These are phyloP conservation scores for Populus tremula DNA, from an alignment of 345 rosid species.

Conservation along the genomic window DNA sequence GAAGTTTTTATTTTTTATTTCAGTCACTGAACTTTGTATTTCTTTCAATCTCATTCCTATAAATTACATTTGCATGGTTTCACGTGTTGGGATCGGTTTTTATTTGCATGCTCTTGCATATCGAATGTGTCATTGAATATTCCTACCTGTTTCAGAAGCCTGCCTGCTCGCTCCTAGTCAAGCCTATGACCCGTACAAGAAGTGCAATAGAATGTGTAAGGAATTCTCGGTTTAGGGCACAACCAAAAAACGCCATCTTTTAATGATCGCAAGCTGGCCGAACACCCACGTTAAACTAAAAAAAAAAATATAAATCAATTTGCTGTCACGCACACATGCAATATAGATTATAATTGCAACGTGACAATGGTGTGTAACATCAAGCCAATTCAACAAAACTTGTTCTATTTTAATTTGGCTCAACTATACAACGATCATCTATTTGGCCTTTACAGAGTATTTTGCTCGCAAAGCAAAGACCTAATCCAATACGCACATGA, in stretches of 20 bases:
- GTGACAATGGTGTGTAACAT: background rate
- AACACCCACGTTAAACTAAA: too few species aligned
- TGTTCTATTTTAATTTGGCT: background rate
- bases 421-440: conserved; percentile 13
- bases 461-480: background rate
- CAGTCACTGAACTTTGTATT: too few species aligned
- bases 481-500: background rate
- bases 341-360: background rate
- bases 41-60: too few species aligned
- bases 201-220: background rate
- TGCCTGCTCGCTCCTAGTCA: background rate
- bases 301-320: background rate
- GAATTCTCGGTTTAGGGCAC: background rate
- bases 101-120: too few species aligned
- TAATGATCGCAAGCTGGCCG: too few species aligned
- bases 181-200: background rate
- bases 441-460: conserved; percentile 4
- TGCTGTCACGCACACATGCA: background rate
- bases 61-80: too few species aligned
- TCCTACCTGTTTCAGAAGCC: background rate
- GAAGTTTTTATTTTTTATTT: too few species aligned
- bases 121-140: too few species aligned
- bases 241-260: background rate
- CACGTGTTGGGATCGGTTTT: too few species aligned
- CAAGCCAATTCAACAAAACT: background rate